A percentile compares a stretch with the other conserved stretches of the same genome.
These are phyloP conservation scores for Aegilops tauschii DNA, from an alignment of 176 grass and related monocot species.

Conservation along the genomic window DNA sequence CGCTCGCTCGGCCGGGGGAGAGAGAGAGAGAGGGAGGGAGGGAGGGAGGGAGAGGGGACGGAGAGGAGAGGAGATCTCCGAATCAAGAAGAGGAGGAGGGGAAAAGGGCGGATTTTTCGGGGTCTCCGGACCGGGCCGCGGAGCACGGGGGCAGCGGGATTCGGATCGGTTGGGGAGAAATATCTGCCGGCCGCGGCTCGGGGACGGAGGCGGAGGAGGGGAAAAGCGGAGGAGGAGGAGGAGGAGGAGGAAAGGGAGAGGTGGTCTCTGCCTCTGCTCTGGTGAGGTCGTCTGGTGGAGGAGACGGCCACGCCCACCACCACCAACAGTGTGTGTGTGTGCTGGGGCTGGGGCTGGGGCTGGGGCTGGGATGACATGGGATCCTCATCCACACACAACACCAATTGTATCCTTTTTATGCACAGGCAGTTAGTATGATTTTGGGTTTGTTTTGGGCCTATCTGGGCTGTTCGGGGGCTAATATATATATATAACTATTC, in stretches of 20 bases:
- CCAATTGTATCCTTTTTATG: too few relatives aligned
- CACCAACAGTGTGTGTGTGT: too few relatives aligned
- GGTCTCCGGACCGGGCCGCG: not conserved
- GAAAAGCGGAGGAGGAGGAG: not conserved
- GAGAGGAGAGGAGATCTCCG: not conserved
- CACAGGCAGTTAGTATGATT: too few relatives aligned
- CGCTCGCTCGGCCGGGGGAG: too few relatives aligned
- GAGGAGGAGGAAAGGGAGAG: not conserved
- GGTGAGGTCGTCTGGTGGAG: not conserved
- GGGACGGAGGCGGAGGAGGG: not conserved
- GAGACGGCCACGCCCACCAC: not conserved
- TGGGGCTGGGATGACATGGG: not conserved
- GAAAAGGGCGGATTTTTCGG: not conserved
- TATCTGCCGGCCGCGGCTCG: not conserved
- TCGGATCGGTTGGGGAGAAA: slow-evolving; percentile 1
- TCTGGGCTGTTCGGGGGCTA: too few relatives aligned
- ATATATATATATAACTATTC: too few relatives aligned
- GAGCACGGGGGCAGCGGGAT: not conserved
- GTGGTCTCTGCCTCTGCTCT: too few relatives aligned
- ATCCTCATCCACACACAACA: not conserved
- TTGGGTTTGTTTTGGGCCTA: too few relatives aligned
- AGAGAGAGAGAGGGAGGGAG: too few relatives aligned
- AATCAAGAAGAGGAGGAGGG: not conserved
- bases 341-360: too few relatives aligned
- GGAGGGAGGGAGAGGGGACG: not conserved